A percentile compares a stretch with the other conserved stretches of the same genome.
phyloP scores from a whole-genome alignment of 1,139 yeast species.

The Suhomyces coccinellae region DNA sequence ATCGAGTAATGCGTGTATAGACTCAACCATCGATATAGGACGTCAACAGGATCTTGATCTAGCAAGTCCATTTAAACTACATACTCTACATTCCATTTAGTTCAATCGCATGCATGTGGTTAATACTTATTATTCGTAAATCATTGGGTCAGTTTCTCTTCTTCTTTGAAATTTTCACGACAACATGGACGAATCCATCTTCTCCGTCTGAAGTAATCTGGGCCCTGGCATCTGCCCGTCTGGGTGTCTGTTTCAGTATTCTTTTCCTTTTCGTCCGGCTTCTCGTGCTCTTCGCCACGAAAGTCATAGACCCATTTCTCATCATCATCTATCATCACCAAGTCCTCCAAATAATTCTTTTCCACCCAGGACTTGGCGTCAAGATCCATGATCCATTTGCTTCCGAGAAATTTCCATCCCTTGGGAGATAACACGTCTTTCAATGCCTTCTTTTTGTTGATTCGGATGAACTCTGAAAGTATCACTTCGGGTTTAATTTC shows the following conservation, averaged over 20 bases:
- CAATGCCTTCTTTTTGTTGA: slow-evolving; percentile 23
- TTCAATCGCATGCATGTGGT: neutral
- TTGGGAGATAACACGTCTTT: slow-evolving; percentile 53
- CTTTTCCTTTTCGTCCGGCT: neutral
- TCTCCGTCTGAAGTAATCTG: slow-evolving; percentile 41
- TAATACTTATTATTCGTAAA: neutral
- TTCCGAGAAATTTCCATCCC: slow-evolving; percentile 53
- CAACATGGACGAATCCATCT: slow-evolving; percentile 51
- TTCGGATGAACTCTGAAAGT: slow-evolving; percentile 7
- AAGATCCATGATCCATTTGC: slow-evolving; percentile 60
- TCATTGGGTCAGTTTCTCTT: neutral
- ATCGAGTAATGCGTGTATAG: no score
- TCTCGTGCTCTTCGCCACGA: slow-evolving; percentile 19
- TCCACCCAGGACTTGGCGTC: slow-evolving; percentile 60
- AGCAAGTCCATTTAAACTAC: no score
- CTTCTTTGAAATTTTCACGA: slow-evolving; percentile 18
- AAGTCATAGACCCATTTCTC: slow-evolving; percentile 80
- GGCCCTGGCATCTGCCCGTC: neutral
- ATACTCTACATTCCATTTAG: neutral
- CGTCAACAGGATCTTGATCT: no score
- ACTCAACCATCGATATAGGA: no score
- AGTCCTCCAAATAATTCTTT: slow-evolving; percentile 47
- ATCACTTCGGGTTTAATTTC: slow-evolving; percentile 2
- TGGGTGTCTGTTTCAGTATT: neutral
- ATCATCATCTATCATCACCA: slow-evolving; percentile 61